Evolutionary conservation across 75 land plant genomes (phyloP).

Genomic region (Adiantum capillusveneris): DNA sequence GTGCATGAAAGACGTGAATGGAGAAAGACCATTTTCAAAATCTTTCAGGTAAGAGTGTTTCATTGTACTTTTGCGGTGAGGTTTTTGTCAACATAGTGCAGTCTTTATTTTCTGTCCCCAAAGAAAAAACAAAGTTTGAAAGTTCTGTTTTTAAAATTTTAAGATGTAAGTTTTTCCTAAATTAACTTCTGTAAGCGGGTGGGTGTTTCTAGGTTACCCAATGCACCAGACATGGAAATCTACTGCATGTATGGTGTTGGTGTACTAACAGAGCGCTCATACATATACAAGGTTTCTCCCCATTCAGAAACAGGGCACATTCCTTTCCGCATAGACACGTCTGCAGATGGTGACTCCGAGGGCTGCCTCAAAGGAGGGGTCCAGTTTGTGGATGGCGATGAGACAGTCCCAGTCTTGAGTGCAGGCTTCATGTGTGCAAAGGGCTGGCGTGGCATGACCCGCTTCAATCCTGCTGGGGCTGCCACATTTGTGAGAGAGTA

Average conservation of each 20-base stretch:
- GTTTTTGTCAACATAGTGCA: background rate
- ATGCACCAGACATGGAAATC: conserved; percentile 78
- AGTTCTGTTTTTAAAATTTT: background rate
- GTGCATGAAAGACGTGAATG: too few relatives aligned
- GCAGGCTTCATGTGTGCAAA: conserved; percentile 28
- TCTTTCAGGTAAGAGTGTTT: background rate
- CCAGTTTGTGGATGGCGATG: conserved; percentile 31
- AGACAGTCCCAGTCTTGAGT: conserved; percentile 29
- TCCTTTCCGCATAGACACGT: conserved; percentile 66
- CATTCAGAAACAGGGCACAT: conserved; percentile 44
- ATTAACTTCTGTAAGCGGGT: background rate
- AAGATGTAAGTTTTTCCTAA: background rate
- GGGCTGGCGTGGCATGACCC: conserved; percentile 21
- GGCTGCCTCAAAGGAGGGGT: conserved; percentile 32
- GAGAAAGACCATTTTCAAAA: background rate
- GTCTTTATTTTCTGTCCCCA: too few relatives aligned
- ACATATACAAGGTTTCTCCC: conserved; percentile 54
- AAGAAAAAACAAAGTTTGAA: background rate
- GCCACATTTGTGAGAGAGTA: conserved; percentile 18
- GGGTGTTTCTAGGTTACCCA: conserved; percentile 44
- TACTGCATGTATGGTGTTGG: conserved; percentile 78
- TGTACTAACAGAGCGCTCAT: conserved; percentile 69
- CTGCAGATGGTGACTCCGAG: conserved; percentile 35
- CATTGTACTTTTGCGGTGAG: background rate
- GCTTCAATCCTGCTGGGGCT: conserved; percentile 16